A percentile compares a stretch with the other conserved stretches of the same genome.
These are phyloP conservation scores for Coemansia sp. DNA, from an alignment of 192 early-diverging fungal genomes.

Conservation along the genomic window DNA sequence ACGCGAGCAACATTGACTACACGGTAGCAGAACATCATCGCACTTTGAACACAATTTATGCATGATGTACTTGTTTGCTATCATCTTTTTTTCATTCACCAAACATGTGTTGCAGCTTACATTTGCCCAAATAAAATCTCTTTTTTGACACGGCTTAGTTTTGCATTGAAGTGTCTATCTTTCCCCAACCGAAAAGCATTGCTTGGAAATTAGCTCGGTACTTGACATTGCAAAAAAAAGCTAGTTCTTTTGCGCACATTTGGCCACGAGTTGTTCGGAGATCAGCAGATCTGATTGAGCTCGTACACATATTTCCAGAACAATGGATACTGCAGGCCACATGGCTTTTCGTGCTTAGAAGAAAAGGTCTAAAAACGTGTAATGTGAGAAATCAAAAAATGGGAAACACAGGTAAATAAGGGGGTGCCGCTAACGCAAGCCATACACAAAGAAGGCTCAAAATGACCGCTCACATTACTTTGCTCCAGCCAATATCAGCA, in stretches of 20 bases:
- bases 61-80: background rate
- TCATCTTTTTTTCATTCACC: constrained; percentile 2
- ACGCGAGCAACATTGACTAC: background rate
- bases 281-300: constrained; percentile 5
- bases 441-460: too few species aligned
- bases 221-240: background rate
- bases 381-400: constrained; percentile 3
- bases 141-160: background rate
- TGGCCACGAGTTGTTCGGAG: constrained; percentile 10
- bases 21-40: constrained; percentile 3
- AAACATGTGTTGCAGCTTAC: constrained; percentile 6
- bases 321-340: background rate
- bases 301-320: background rate
- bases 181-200: background rate
- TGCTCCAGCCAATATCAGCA: too few species aligned
- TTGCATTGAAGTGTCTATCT: background rate
- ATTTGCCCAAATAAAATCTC: constrained; percentile 8
- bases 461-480: too few species aligned
- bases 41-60: constrained; percentile 17
- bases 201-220: background rate
- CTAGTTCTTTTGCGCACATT: constrained; percentile 1
- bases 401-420: too few species aligned
- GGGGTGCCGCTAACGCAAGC: too few species aligned
- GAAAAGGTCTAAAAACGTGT: constrained; percentile 2
- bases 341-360: constrained; percentile 1